Evolutionary conservation across 257 asterid genomes (phyloP).

Genomic region (Linderniella brevidens): DNA sequence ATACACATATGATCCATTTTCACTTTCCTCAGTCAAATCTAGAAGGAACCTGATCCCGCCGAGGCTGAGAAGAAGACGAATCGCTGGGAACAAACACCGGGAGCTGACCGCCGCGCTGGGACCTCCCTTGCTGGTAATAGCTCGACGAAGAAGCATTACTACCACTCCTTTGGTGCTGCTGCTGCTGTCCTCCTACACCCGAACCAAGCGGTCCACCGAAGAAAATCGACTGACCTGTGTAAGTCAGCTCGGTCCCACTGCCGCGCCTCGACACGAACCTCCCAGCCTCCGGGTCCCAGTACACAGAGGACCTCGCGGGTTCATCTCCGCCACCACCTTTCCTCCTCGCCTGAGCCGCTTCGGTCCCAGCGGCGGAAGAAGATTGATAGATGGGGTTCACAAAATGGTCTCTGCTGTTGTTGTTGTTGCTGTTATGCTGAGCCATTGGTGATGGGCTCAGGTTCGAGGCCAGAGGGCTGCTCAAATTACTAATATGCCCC

Average conservation of each 20-base stretch:
- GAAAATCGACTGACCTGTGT: constrained; percentile 77
- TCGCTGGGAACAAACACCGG: constrained; percentile 91
- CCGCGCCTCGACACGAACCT: constrained; percentile 44
- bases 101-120: constrained; percentile 85
- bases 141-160: constrained; percentile 33
- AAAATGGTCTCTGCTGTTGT: constrained; percentile 28
- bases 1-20: no score
- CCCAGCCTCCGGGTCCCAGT: constrained; percentile 82
- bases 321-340: constrained; percentile 21
- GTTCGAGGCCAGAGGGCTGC: constrained; percentile 65
- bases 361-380: constrained; percentile 15
- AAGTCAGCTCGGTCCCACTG: constrained; percentile 58
- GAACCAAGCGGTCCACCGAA: constrained; percentile 54
- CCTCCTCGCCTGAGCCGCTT: constrained; percentile 17
- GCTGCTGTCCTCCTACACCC: constrained; percentile 27
- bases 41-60: constrained; percentile 47
- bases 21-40: constrained; percentile 6
- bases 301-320: constrained; percentile 40
- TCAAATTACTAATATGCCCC: constrained; percentile 55
- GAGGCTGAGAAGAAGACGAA: constrained; percentile 29
- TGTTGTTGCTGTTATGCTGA: constrained; percentile 22
- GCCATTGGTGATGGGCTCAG: constrained; percentile 36
- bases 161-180: constrained; percentile 27
- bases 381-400: constrained; percentile 46
- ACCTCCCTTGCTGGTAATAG: constrained; percentile 68